Conservation (phyloP, 192 early-diverging fungal genomes). For the Backusella mclennaniae region DNA sequence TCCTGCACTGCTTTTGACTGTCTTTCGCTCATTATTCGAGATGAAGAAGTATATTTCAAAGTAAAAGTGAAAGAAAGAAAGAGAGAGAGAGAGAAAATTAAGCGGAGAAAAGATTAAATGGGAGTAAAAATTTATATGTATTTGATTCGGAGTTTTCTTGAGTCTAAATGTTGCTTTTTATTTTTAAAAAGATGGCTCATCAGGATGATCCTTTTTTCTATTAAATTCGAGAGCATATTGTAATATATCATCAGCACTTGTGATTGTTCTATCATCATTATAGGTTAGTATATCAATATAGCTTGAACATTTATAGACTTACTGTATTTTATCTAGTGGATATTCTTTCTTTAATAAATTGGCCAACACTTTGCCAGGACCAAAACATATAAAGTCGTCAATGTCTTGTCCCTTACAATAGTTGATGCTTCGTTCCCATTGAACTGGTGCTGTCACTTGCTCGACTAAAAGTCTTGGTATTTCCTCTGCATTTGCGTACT, state of each 20-base stretch:
- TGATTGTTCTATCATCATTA: conserved; percentile 29
- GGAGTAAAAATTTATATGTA: neutral
- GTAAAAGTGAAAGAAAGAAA: neutral
- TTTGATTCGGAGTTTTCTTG: neutral
- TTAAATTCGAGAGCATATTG: conserved; percentile 21
- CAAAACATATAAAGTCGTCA: conserved; percentile 83
- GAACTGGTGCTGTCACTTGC: conserved; percentile 84
- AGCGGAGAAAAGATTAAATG: neutral
- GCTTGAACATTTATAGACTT: conserved; percentile 35
- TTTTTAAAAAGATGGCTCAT: conserved; percentile 9
- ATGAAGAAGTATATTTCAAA: conserved; percentile 6
- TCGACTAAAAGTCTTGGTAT: conserved; percentile 67
- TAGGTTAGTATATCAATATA: conserved; percentile 3
- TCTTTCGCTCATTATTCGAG: conserved; percentile 26
- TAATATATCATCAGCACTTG: conserved; percentile 33
- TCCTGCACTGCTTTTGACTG: conserved; percentile 46
- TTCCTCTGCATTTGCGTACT: conserved; percentile 42
- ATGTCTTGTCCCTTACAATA: conserved; percentile 79
- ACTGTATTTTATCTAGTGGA: conserved; percentile 67
- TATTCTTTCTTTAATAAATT: conserved; percentile 90
- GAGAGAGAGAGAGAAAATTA: neutral
- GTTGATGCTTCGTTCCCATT: conserved; percentile 86
- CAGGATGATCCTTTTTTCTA: conserved; percentile 6
- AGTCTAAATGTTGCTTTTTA: neutral
- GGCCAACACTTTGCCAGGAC: conserved; percentile 83